These are phyloP conservation scores for Solanum arcanum DNA, from an alignment of 257 asterid genomes.

Conservation along the genomic window DNA sequence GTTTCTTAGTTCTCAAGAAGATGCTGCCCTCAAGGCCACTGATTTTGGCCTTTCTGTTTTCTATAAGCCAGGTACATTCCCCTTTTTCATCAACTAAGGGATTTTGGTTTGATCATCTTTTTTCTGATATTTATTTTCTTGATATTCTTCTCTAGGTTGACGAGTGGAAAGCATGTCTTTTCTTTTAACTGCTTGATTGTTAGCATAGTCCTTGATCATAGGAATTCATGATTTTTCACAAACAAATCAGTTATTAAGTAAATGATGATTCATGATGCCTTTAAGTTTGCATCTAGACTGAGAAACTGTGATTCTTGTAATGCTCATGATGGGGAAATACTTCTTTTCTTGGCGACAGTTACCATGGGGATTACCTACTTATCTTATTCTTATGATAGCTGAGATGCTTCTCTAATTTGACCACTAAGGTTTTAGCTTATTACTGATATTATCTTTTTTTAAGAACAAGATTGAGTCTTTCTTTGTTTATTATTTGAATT, in stretches of 20 bases:
- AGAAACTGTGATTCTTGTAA: not conserved
- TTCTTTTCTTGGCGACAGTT: not conserved
- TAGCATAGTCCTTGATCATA: not conserved
- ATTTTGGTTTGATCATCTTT: not conserved
- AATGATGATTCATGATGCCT: not conserved
- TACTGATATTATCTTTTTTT: not conserved
- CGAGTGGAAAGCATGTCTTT: not conserved
- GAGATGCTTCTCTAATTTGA: not conserved
- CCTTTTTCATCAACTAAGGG: not conserved
- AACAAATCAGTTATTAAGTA: not conserved
- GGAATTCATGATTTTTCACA: not conserved
- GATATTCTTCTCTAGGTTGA: not conserved
- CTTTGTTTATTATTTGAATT: not conserved
- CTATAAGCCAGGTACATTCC: constrained; percentile 61
- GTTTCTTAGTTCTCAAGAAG: constrained; percentile 56
- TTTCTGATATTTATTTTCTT: not conserved
- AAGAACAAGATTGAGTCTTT: not conserved
- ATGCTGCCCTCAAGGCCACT: constrained; percentile 80
- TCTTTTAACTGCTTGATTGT: not conserved
- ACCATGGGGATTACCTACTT: not conserved
- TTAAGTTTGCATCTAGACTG: not conserved
- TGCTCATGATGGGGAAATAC: not conserved
- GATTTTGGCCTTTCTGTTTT: constrained; percentile 90
- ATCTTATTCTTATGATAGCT: not conserved
- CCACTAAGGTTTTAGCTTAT: not conserved